Conservation (phyloP, 352 stramenopile genomes). For the Phytopythium aichiense region DNA sequence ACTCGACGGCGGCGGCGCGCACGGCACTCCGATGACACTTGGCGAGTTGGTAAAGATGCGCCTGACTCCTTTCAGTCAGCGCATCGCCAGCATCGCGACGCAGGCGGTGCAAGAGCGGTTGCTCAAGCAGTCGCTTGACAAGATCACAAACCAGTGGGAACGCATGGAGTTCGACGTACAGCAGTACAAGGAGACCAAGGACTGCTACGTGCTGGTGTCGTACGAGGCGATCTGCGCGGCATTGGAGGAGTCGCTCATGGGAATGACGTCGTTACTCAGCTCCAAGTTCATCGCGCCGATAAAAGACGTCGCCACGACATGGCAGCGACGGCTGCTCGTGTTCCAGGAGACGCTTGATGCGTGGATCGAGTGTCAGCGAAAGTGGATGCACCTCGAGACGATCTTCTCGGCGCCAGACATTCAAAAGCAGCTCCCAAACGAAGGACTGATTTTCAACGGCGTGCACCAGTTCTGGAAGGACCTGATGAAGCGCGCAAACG, state of each 20-base stretch:
- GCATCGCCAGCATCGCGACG: conserved; percentile 83
- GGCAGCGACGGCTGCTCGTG: conserved; percentile 59
- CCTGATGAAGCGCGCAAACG: conserved; percentile 57
- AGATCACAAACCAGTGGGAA: conserved; percentile 82
- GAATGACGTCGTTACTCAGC: conserved; percentile 85
- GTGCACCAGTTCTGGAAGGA: conserved; percentile 84
- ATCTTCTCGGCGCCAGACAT: conserved; percentile 84
- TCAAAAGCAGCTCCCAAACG: conserved; percentile 73
- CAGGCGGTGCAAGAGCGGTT: conserved; percentile 84
- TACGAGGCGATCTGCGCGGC: conserved; percentile 74
- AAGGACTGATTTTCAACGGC: conserved; percentile 47
- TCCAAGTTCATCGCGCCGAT: conserved; percentile 87
- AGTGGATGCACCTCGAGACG: conserved; percentile 80
- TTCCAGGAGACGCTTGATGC: conserved; percentile 84
- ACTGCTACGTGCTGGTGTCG: conserved; percentile 80
- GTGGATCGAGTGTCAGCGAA: conserved; percentile 75
- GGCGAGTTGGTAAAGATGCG: conserved; percentile 79
- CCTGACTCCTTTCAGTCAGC: conserved; percentile 57
- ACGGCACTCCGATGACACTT: conserved; percentile 51
- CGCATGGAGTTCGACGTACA: conserved; percentile 86
- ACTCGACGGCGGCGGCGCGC: conserved; percentile 8
- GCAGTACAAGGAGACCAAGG: conserved; percentile 88
- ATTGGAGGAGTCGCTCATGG: conserved; percentile 90
- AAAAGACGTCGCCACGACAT: conserved; percentile 57
- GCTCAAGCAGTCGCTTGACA: conserved; percentile 88